A percentile compares a stretch with the other conserved stretches of the same genome.
These are phyloP conservation scores for Vachellia pachyceras DNA, from an alignment of 306 rosid genomes.

Conservation along the genomic window DNA sequence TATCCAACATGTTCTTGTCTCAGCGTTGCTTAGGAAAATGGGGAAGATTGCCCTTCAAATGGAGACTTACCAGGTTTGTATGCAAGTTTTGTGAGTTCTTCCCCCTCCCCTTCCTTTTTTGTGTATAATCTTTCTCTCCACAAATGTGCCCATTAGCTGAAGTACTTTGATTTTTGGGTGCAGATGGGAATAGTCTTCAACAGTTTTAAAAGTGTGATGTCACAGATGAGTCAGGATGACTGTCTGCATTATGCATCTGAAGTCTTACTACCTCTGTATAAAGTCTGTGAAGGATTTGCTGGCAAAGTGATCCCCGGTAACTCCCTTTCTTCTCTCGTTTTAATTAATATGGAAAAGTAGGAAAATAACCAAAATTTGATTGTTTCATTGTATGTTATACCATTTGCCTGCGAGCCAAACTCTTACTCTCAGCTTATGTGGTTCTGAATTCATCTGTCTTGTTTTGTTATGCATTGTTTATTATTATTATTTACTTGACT, in stretches of 20 bases:
- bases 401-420: background rate
- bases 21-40: conserved; percentile 74
- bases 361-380: background rate
- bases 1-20: conserved; percentile 55
- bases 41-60: conserved; percentile 78
- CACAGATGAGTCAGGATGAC: conserved; percentile 62
- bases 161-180: conserved; percentile 37
- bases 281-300: conserved; percentile 82
- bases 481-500: conserved; percentile 5
- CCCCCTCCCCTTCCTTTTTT: background rate
- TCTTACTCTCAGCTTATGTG: background rate
- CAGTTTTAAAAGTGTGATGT: conserved; percentile 58
- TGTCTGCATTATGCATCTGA: conserved; percentile 60
- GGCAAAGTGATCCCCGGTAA: conserved; percentile 79
- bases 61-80: conserved; percentile 81
- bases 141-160: conserved; percentile 24
- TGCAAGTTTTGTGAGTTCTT: background rate
- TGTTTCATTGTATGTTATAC: background rate
- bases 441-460: background rate
- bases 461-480: background rate
- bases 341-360: background rate
- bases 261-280: conserved; percentile 72
- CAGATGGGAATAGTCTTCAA: conserved; percentile 84
- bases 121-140: conserved; percentile 15
- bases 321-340: background rate